Percentiles rank a stretch among this genome's conserved stretches.
Evolutionary conservation across 2,329 filamentous ascomycete genomes (phyloP).

Genomic region (Fusarium coicis): DNA sequence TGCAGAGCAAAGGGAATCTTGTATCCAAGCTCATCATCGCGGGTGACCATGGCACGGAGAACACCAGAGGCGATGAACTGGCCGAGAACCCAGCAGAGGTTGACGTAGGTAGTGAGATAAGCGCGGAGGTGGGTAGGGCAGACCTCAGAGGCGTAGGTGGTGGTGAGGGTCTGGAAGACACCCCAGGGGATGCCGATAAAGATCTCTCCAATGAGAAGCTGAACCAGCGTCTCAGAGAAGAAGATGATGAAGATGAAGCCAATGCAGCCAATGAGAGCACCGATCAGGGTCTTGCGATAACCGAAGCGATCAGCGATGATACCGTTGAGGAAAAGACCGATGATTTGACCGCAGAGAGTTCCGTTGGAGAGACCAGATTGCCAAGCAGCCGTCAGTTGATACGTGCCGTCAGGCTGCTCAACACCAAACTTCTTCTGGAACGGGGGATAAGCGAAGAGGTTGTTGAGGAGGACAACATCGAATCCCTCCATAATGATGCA

Average conservation of each 20-base stretch:
- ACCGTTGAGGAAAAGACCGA: conserved; percentile 62
- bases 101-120: conserved; percentile 61
- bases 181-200: conserved; percentile 60
- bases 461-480: conserved; percentile 53
- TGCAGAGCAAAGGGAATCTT: conserved; percentile 61
- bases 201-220: conserved; percentile 58
- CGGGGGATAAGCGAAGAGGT: conserved; percentile 54
- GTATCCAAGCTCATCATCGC: conserved; percentile 56
- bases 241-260: conserved; percentile 62
- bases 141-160: conserved; percentile 61
- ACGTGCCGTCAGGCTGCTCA: conserved; percentile 49
- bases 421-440: conserved; percentile 55
- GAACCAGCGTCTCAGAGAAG: conserved; percentile 54
- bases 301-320: conserved; percentile 59
- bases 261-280: conserved; percentile 51
- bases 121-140: conserved; percentile 58
- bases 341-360: conserved; percentile 58
- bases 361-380: conserved; percentile 63
- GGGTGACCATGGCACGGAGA: conserved; percentile 52
- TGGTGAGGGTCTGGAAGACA: conserved; percentile 58
- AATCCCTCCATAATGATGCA: conserved; percentile 56
- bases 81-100: conserved; percentile 62
- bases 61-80: conserved; percentile 59
- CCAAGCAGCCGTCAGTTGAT: conserved; percentile 62
- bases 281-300: conserved; percentile 60